Evolutionary conservation across 805 yeast genomes (phyloP), one percentile per base, ranked within the genome.

Genomic region (Kuraishia ogatae): DNA sequence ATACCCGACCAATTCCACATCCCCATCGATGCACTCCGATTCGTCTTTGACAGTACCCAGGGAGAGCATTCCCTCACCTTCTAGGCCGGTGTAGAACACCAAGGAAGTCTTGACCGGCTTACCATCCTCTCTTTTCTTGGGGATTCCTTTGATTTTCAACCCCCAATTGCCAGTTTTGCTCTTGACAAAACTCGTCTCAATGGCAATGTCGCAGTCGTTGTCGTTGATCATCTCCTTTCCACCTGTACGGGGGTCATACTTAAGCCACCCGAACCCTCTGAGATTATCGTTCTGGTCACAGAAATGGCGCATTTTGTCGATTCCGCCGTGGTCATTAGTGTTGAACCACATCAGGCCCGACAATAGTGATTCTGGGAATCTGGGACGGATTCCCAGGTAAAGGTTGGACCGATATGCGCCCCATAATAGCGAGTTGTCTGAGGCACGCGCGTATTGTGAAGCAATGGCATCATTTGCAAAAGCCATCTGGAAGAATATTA

Each of bases 311-410:
- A 86, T 68, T 22, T 75, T 71, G 4, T 75, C 70, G 13, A 89
- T 62, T 1, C 86, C 86, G 4, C 71, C 68, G 57, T 79, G 74
- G 28, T 73, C 70, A 57, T 87, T 85, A 4, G 81, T 78, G 63
- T 84, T 84, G 71, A 82, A 89, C 98, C 98, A 93, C 83, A 93
- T 81, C 24, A 92, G 71, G 0, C 98, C 98, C 15, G 89, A 73
- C 56, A 85, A 64, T 53, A 94, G 75, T 1, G 93, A 82, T 39
- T 82, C 77, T 1, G 97, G 97, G 2, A 87, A 63, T 51, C 93
- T 74, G 2, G 98, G 97, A 50, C 92, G 77, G 51, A 94, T 72
- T 1, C 98, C 98, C 57, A 92, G 73, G 69, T 92, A 94, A 49
- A 89, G 74, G 55, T 89, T 87, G 8, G 97, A 84, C 59, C 97